These are phyloP conservation scores for Penicillium glabrum DNA, from an alignment of 2,329 filamentous ascomycete species.

Conservation along the genomic window DNA sequence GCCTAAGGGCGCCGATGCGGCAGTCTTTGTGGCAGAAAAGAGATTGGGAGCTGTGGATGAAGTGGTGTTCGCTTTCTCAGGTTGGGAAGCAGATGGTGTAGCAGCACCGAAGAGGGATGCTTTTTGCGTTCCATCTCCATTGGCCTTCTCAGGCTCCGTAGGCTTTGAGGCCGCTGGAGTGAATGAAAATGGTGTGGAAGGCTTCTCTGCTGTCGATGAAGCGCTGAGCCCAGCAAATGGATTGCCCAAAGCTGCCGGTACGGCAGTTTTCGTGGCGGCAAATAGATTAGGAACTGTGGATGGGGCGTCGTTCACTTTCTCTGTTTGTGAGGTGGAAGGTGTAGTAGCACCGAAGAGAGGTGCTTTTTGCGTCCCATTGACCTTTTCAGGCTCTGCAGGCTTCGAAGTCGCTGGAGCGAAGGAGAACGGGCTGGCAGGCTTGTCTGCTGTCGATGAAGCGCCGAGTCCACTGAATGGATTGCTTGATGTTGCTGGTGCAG, in stretches of 20 bases:
- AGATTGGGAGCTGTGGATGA: background rate
- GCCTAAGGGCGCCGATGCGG: background rate
- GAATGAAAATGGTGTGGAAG: background rate
- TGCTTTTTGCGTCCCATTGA: background rate
- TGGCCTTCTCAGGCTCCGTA: background rate
- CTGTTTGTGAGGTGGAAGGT: background rate
- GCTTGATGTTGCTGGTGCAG: background rate
- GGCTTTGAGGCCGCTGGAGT: background rate
- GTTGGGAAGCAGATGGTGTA: background rate
- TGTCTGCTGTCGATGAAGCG: background rate
- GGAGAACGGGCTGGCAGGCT: background rate
- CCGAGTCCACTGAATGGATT: slow-evolving; percentile 11
- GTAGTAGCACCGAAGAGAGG: background rate
- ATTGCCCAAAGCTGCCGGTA: background rate
- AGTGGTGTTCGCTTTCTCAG: background rate
- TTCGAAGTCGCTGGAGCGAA: background rate
- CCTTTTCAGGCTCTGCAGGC: background rate
- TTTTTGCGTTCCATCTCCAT: background rate
- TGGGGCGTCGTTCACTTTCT: background rate
- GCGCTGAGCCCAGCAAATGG: background rate
- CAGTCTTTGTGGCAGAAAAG: background rate
- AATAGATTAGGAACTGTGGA: slow-evolving; percentile 1
- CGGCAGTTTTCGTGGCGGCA: background rate
- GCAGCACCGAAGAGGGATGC: background rate
- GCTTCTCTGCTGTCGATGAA: slow-evolving; percentile 3